phyloP scores from a whole-genome alignment of 2,329 filamentous ascomycete species.

The Hypoxylon sp. region DNA sequence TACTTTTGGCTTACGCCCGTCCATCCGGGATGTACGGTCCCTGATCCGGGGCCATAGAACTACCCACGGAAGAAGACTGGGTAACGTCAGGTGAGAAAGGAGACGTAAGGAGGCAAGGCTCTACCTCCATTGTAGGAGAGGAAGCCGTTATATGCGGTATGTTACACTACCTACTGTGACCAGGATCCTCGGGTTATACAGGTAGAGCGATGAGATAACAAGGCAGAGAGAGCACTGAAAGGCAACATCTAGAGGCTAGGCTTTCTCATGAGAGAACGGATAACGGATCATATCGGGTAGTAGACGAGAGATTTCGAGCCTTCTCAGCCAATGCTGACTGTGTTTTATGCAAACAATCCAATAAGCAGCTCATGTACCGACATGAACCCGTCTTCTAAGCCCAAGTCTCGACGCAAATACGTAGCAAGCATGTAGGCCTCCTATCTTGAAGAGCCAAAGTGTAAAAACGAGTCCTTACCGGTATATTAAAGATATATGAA shows the following conservation, averaged over 20 bases:
- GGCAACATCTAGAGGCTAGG: constrained; percentile 7
- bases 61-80: not conserved
- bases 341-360: constrained; percentile 20
- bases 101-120: constrained; percentile 16
- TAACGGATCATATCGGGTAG: constrained; percentile 12
- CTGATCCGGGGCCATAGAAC: constrained; percentile 22
- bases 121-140: constrained; percentile 4
- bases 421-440: constrained; percentile 8
- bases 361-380: constrained; percentile 12
- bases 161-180: constrained; percentile 17
- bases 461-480: constrained; percentile 11
- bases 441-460: constrained; percentile 11
- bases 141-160: constrained; percentile 20
- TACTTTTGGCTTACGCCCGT: constrained; percentile 16
- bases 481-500: constrained; percentile 38
- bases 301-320: constrained; percentile 4
- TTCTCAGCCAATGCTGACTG: constrained; percentile 27
- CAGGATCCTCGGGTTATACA: constrained; percentile 32
- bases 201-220: not conserved
- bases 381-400: not conserved
- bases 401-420: constrained; percentile 5
- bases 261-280: constrained; percentile 1
- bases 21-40: constrained; percentile 20
- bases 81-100: constrained; percentile 13
- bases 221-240: constrained; percentile 6